phyloP scores from a whole-genome alignment of 2,329 filamentous ascomycete species.

The Aspergillus pseudotamarii region DNA sequence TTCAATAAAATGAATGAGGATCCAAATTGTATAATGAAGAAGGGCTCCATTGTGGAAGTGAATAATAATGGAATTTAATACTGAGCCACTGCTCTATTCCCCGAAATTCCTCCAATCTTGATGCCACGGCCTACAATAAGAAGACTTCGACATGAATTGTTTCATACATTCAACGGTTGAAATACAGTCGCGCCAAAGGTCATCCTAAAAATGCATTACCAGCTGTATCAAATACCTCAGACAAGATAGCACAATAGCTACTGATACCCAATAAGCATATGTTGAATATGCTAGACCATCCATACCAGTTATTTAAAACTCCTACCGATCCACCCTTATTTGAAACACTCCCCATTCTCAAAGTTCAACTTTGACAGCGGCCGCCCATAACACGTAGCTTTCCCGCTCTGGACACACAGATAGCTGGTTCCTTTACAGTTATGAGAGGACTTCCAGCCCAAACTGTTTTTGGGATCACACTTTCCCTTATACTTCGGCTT shows the following conservation, averaged over 20 bases:
- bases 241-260: too few species aligned
- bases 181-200: too few species aligned
- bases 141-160: neutral
- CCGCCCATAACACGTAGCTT: neutral
- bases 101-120: too few species aligned
- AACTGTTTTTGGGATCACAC: neutral
- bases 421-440: slow-evolving; percentile 5
- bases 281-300: neutral
- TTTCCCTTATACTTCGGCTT: neutral
- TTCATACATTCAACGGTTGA: neutral
- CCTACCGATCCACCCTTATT: neutral
- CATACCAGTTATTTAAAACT: neutral
- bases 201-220: too few species aligned
- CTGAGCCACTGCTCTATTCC: neutral
- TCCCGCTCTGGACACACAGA: slow-evolving; percentile 3
- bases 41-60: neutral
- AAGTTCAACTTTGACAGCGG: neutral
- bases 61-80: too few species aligned
- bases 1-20: neutral
- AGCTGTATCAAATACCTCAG: too few species aligned
- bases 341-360: slow-evolving; percentile 5
- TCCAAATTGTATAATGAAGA: neutral
- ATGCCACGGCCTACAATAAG: neutral
- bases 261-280: neutral
- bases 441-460: neutral